Percentiles rank a stretch among this genome's conserved stretches.
Evolutionary conservation across 2,329 filamentous ascomycete species (phyloP).

Genomic region (Monosporascus ibericus): DNA sequence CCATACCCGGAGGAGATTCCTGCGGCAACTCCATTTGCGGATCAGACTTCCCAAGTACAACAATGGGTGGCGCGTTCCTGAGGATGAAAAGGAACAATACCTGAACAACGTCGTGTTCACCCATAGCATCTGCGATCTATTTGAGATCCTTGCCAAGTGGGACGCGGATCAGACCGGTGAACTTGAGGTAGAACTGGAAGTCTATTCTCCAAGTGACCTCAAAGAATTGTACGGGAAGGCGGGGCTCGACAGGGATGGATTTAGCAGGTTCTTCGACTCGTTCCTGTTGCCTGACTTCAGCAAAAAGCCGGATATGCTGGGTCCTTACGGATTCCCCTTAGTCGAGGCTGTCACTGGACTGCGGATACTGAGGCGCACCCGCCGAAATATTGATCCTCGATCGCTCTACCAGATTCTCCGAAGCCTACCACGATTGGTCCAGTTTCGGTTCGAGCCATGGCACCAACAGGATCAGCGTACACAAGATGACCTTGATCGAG

Average conservation of each 20-base stretch:
- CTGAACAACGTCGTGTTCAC: slow-evolving; percentile 20
- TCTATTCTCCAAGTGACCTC: slow-evolving; percentile 17
- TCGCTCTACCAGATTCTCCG: slow-evolving; percentile 5
- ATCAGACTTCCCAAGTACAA: slow-evolving; percentile 18
- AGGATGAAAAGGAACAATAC: slow-evolving; percentile 19
- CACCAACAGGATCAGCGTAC: slow-evolving; percentile 5
- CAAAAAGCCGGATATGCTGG: slow-evolving; percentile 4
- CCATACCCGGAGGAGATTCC: slow-evolving; percentile 9
- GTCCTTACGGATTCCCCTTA: slow-evolving; percentile 7
- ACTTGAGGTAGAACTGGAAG: slow-evolving; percentile 19
- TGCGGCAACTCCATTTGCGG: slow-evolving; percentile 15
- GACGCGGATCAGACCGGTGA: slow-evolving; percentile 4
- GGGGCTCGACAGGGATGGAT: slow-evolving; percentile 16
- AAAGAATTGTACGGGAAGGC: slow-evolving; percentile 12
- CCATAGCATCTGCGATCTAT: slow-evolving; percentile 15
- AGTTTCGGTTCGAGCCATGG: slow-evolving; percentile 10
- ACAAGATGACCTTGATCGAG: slow-evolving; percentile 9
- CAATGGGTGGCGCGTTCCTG: slow-evolving; percentile 5
- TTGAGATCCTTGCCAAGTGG: slow-evolving; percentile 19
- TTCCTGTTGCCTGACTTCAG: slow-evolving; percentile 13
- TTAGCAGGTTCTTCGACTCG: slow-evolving; percentile 19
- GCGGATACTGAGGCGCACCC: slow-evolving; percentile 8
- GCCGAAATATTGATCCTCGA: slow-evolving; percentile 7
- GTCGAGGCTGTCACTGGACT: slow-evolving; percentile 6
- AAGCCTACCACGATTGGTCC: slow-evolving; percentile 6